phyloP scores from a whole-genome alignment of 129 eudicot genomes.

The Dittrichia graveolens region DNA sequence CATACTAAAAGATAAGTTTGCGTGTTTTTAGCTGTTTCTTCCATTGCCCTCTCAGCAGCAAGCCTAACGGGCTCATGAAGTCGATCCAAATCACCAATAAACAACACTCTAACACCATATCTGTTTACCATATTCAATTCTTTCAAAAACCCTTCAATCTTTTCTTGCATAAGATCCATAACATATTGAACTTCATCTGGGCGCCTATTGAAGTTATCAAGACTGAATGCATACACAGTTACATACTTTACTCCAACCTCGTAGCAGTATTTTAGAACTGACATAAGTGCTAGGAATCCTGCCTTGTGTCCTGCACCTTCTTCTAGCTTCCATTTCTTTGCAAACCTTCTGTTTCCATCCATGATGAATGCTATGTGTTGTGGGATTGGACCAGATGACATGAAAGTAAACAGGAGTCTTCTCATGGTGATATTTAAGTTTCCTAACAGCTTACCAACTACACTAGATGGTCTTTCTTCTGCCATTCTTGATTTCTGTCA shows the following conservation, averaged over 20 bases:
- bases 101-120: slow-evolving; percentile 54
- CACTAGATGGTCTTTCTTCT: slow-evolving; percentile 31
- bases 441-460: slow-evolving; percentile 41
- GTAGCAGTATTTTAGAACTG: slow-evolving; percentile 67
- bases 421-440: slow-evolving; percentile 34
- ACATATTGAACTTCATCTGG: slow-evolving; percentile 59
- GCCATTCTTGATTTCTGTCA: slow-evolving; percentile 28
- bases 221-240: slow-evolving; percentile 64
- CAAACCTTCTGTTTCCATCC: slow-evolving; percentile 75
- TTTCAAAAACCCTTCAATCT: slow-evolving; percentile 60
- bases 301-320: slow-evolving; percentile 75
- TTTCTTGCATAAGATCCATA: slow-evolving; percentile 79
- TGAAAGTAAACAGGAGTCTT: slow-evolving; percentile 40
- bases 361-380: slow-evolving; percentile 66
- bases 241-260: slow-evolving; percentile 57
- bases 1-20: slow-evolving; percentile 45
- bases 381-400: slow-evolving; percentile 64
- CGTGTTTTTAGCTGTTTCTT: slow-evolving; percentile 45
- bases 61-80: slow-evolving; percentile 42
- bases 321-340: slow-evolving; percentile 47
- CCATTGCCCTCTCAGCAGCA: slow-evolving; percentile 65
- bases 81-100: slow-evolving; percentile 64
- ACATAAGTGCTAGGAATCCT: slow-evolving; percentile 67
- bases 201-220: slow-evolving; percentile 61
- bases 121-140: slow-evolving; percentile 50